Conservation (phyloP, 768 basidiomycete genomes). For the Cyclocybe aegerita region DNA sequence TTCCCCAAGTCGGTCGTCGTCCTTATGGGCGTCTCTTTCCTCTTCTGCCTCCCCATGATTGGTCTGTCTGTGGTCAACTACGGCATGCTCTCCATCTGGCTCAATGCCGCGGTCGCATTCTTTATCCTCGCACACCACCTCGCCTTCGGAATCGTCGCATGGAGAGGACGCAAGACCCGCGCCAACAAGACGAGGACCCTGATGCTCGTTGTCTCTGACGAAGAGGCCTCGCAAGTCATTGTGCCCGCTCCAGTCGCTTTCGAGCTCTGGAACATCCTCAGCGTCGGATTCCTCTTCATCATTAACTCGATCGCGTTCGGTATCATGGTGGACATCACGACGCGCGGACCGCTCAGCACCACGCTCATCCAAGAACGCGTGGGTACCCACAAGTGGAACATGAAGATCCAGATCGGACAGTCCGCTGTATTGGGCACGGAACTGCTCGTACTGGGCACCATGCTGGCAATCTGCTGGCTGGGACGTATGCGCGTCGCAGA, state of each 20-base stretch:
- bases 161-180: constrained; percentile 8
- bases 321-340: constrained; percentile 27
- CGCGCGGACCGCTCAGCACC: constrained; percentile 18
- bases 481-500: constrained; percentile 5
- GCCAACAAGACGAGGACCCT: neutral
- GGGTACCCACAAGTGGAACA: constrained; percentile 25
- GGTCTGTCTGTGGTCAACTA: constrained; percentile 26
- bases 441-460: constrained; percentile 10
- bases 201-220: constrained; percentile 7
- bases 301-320: constrained; percentile 21
- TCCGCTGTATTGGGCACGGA: constrained; percentile 21
- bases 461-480: constrained; percentile 12
- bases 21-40: constrained; percentile 14
- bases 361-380: constrained; percentile 22
- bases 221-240: constrained; percentile 4
- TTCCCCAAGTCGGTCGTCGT: constrained; percentile 12
- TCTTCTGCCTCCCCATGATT: constrained; percentile 18
- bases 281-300: constrained; percentile 16
- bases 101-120: constrained; percentile 19
- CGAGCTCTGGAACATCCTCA: constrained; percentile 12
- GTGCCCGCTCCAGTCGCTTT: constrained; percentile 12
- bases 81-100: constrained; percentile 25
- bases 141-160: constrained; percentile 6
- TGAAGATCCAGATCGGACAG: constrained; percentile 26
- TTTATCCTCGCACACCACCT: constrained; percentile 20